Evolutionary conservation across 768 basidiomycete species (phyloP).

Genomic region (Suillus americanus): DNA sequence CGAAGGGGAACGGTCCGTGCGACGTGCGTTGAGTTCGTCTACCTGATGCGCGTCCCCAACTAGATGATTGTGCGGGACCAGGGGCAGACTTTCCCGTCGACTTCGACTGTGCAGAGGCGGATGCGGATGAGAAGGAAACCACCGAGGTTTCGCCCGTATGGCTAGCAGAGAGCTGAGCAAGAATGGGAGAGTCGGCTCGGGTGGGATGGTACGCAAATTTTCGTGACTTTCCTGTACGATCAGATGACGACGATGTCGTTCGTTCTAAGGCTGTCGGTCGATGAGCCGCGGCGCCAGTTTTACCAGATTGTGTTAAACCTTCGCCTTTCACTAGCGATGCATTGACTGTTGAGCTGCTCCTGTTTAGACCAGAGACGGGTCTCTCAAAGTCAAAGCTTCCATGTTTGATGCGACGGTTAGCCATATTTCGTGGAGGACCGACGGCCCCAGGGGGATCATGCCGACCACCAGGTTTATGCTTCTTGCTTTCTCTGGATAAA

Average conservation of each 20-base stretch:
- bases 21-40: conserved; percentile 39
- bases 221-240: conserved; percentile 15
- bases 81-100: conserved; percentile 27
- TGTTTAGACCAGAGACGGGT: conserved; percentile 44
- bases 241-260: conserved; percentile 28
- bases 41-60: conserved; percentile 56
- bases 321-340: conserved; percentile 7
- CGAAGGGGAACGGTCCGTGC: conserved; percentile 67
- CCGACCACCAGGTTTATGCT: conserved; percentile 28
- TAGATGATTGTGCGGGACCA: conserved; percentile 47
- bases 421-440: conserved; percentile 26
- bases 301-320: conserved; percentile 5
- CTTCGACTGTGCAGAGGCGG: conserved; percentile 40
- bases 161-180: conserved; percentile 33
- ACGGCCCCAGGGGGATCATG: conserved; percentile 6
- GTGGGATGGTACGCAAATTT: conserved; percentile 10
- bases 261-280: conserved; percentile 22
- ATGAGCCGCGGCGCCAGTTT: conserved; percentile 11
- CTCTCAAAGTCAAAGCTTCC: conserved; percentile 80
- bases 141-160: conserved; percentile 36
- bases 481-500: conserved; percentile 16
- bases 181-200: conserved; percentile 20
- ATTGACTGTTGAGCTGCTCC: conserved; percentile 28
- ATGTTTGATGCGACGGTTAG: conserved; percentile 52
- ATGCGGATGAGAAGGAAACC: conserved; percentile 28